Base-by-base conservation (phyloP, 345 rosid species). In the Salix udensis region DNA sequence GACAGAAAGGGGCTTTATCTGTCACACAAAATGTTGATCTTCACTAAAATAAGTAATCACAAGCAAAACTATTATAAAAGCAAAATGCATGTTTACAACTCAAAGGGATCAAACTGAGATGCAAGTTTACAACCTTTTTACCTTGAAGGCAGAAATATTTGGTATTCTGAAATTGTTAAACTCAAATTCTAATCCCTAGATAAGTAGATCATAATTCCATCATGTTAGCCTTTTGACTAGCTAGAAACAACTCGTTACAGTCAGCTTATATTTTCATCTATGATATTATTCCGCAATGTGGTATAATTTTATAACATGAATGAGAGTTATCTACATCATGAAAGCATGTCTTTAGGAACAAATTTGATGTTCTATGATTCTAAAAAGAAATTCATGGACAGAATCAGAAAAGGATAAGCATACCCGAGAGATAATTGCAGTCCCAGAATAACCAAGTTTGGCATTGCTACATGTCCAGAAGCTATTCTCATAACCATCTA, bases 391-490 rank as follows among this genome's bases (percentile, higher is more conserved):
- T 62, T 10, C 12, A 62, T 62, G 18, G 67, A 62, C 67, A 26
- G 67, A 39, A 3, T 21, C 44, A 31, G 23, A 65, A 36, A 36
- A 77, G 39, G 64, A 74, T 65, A 66, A 44, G 75, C 81, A 71
- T 90, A 96, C 99, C 91, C 97, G 87, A 77, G 99, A 96, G 84
- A 96, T 81, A 67, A 96, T 88, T 21, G 99, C 97, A 36, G 98
- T 88, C 72, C 99, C 99, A 71, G 99, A 91, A 87, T 93, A 96
- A 80, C 98, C 99, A 78, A 96, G 98, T 85, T 89, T 93, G 50
- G 96, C 78, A 75, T 79, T 86, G 77, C 99, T 93, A 55, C 98
- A 96, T 15, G 97, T 87, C 98, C 98, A 96, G 83, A 89, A 96
- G 87, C 91, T 88, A 86, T 88, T 90, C 66, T 86, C 88, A 62